Percentiles rank a stretch among this genome's conserved stretches.
Conservation (phyloP, 768 basidiomycete species). For the Termitomyces sp. region DNA sequence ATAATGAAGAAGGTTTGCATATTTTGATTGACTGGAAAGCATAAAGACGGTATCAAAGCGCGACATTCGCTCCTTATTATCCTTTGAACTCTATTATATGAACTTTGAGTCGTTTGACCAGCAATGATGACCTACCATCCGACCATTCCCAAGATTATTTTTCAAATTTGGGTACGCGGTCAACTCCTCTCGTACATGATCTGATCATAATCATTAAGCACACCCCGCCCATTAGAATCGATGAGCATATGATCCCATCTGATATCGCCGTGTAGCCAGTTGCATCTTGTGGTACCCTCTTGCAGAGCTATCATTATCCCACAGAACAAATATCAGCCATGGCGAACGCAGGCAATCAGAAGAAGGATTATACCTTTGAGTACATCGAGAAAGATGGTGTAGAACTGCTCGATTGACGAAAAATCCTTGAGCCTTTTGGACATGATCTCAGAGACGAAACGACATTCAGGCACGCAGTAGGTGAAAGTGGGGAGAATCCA, state of each 20-base stretch:
- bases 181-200: no score
- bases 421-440: background rate
- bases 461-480: background rate
- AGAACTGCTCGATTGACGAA: background rate
- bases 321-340: background rate
- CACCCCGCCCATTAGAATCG: background rate
- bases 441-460: background rate
- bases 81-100: no score
- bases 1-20: no score
- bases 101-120: no score
- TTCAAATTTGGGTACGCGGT: no score
- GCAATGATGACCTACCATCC: no score
- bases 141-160: no score
- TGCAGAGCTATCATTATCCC: background rate
- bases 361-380: background rate
- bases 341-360: background rate
- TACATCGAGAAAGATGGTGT: background rate
- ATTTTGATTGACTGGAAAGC: no score
- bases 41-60: no score
- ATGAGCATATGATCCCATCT: background rate
- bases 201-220: background rate
- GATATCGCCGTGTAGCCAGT: background rate
- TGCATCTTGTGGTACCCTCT: background rate
- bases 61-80: no score
- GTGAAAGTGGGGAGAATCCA: background rate